These are phyloP conservation scores for Lepidium didymum DNA, from an alignment of 345 rosid genomes.

Conservation along the genomic window DNA sequence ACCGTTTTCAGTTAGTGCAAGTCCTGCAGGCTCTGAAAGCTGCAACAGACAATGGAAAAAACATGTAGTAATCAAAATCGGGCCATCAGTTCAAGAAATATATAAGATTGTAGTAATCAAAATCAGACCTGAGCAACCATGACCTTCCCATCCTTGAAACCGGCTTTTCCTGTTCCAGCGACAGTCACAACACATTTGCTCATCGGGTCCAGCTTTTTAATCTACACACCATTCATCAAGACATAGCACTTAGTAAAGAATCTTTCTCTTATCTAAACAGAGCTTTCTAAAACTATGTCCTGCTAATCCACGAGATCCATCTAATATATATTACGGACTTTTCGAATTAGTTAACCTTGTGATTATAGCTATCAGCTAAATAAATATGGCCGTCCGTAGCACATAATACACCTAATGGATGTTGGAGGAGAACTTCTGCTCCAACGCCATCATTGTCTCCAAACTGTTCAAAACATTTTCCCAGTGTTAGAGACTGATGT, in stretches of 20 bases:
- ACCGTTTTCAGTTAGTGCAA: slow-evolving; percentile 71
- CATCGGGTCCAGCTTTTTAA: slow-evolving; percentile 76
- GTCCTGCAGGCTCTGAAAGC: slow-evolving; percentile 96
- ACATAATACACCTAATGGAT: slow-evolving; percentile 81
- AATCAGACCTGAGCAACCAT: slow-evolving; percentile 61
- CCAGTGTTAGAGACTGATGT: not conserved
- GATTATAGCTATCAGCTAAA: slow-evolving; percentile 89
- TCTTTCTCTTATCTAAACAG: not conserved
- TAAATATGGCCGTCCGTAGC: slow-evolving; percentile 67
- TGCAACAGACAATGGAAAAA: slow-evolving; percentile 30
- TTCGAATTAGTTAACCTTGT: slow-evolving; percentile 47
- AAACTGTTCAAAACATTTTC: slow-evolving; percentile 47
- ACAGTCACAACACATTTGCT: slow-evolving; percentile 65
- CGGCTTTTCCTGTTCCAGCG: slow-evolving; percentile 94
- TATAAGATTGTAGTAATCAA: not conserved
- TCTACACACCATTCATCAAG: slow-evolving; percentile 29
- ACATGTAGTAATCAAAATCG: not conserved
- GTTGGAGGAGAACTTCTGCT: slow-evolving; percentile 88
- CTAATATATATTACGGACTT: not conserved
- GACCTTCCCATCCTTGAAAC: slow-evolving; percentile 77
- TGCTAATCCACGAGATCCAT: not conserved
- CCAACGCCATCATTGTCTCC: slow-evolving; percentile 91
- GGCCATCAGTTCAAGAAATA: not conserved
- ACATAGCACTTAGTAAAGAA: too few relatives aligned
- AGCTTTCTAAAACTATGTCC: not conserved